Percentiles rank a stretch among this genome's conserved stretches.
These are phyloP conservation scores for Trichoderma lentiforme DNA, from an alignment of 2,329 filamentous ascomycete genomes.

Conservation along the genomic window DNA sequence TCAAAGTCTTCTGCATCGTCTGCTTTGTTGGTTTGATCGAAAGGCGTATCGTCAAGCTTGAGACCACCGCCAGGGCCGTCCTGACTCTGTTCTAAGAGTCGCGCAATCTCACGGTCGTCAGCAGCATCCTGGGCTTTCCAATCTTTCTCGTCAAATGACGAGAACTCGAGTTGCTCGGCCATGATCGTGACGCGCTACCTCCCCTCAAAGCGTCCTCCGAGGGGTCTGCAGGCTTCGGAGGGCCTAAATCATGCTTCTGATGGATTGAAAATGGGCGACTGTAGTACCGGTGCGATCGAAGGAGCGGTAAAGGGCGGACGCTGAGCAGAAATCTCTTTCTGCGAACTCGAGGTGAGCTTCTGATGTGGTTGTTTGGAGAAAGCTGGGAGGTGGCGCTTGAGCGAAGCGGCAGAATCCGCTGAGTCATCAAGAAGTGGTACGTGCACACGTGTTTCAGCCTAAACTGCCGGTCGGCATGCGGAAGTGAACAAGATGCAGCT, in stretches of 20 bases:
- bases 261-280: not conserved
- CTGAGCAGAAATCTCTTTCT: not conserved
- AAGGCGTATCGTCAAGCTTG: conserved; percentile 44
- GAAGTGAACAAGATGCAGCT: not conserved
- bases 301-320: not conserved
- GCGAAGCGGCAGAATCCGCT: not conserved
- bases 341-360: not conserved
- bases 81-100: conserved; percentile 42
- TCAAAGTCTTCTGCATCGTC: conserved; percentile 89
- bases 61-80: conserved; percentile 38
- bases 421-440: conserved; percentile 3
- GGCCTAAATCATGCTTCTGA: conserved; percentile 29
- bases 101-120: conserved; percentile 48
- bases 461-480: not conserved
- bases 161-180: conserved; percentile 33
- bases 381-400: not conserved
- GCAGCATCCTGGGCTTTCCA: conserved; percentile 45
- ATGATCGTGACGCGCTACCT: conserved; percentile 30
- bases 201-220: conserved; percentile 25
- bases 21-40: conserved; percentile 74
- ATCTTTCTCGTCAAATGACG: conserved; percentile 34
- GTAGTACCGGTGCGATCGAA: not conserved
- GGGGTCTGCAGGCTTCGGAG: conserved; percentile 21
- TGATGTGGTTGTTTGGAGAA: not conserved
- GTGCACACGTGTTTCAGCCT: conserved; percentile 12